phyloP scores from a whole-genome alignment of 177 flowering plant genomes.

The Vitis hybrid region DNA sequence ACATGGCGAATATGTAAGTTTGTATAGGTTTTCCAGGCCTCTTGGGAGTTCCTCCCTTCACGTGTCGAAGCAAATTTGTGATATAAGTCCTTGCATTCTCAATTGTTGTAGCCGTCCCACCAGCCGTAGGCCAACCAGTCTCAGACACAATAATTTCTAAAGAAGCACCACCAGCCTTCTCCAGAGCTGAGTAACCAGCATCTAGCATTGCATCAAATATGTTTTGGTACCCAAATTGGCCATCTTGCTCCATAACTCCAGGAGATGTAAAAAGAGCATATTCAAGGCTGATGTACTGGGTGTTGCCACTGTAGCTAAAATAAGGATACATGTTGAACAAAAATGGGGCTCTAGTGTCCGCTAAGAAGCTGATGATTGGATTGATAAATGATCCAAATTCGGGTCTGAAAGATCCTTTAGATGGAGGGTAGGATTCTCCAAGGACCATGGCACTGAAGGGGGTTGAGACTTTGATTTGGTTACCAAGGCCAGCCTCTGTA shows the following conservation, averaged over 20 bases:
- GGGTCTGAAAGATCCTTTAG: neutral
- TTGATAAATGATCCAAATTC: neutral
- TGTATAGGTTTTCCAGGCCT: neutral
- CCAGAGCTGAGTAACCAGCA: slow-evolving; percentile 8
- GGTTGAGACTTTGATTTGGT: slow-evolving; percentile 8
- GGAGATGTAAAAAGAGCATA: slow-evolving; percentile 1
- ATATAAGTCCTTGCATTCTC: neutral
- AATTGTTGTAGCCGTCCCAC: neutral
- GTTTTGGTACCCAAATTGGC: slow-evolving; percentile 1
- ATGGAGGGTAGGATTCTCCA: slow-evolving; percentile 9
- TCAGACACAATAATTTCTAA: slow-evolving; percentile 6
- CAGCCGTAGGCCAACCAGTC: slow-evolving; percentile 12
- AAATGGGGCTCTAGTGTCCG: neutral
- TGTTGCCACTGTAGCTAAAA: neutral
- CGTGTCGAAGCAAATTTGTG: slow-evolving; percentile 1
- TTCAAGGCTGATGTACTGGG: neutral
- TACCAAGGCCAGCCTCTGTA: slow-evolving; percentile 6
- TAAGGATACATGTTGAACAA: slow-evolving; percentile 6
- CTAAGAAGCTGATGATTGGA: neutral
- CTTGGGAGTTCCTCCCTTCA: slow-evolving; percentile 4
- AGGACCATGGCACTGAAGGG: neutral
- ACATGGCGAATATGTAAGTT: slow-evolving; percentile 17
- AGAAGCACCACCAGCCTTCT: slow-evolving; percentile 1
- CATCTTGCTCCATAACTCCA: neutral
- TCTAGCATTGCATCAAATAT: slow-evolving; percentile 6